phyloP scores from a whole-genome alignment of 2,329 filamentous ascomycete species.

The Aspergillus sp. region DNA sequence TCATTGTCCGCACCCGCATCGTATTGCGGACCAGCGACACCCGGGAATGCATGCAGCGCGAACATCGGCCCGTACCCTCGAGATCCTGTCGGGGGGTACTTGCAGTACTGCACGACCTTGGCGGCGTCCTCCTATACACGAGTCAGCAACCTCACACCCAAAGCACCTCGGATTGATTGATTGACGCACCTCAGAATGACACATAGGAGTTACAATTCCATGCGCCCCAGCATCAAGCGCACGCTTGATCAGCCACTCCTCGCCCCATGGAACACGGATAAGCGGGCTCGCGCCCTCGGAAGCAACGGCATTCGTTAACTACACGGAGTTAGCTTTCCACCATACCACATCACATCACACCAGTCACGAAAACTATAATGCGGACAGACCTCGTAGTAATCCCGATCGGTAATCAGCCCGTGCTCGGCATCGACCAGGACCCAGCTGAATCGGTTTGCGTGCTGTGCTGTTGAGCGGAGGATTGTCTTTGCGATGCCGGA shows the following conservation, averaged over 20 bases:
- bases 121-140: slow-evolving; percentile 27
- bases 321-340: no score
- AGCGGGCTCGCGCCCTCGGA: slow-evolving; percentile 35
- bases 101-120: slow-evolving; percentile 30
- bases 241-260: slow-evolving; percentile 43
- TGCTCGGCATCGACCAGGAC: slow-evolving; percentile 43
- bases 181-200: slow-evolving; percentile 27
- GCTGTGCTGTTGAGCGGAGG: slow-evolving; percentile 26
- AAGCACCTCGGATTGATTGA: no score
- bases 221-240: slow-evolving; percentile 40
- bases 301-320: slow-evolving; percentile 38
- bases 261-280: slow-evolving; percentile 33
- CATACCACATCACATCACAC: no score
- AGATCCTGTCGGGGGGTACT: slow-evolving; percentile 32
- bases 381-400: slow-evolving; percentile 36
- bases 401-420: slow-evolving; percentile 37
- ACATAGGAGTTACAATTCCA: slow-evolving; percentile 38
- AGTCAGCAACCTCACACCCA: no score
- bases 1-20: slow-evolving; percentile 33
- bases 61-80: slow-evolving; percentile 40
- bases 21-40: slow-evolving; percentile 29
- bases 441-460: slow-evolving; percentile 32
- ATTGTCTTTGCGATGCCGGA: slow-evolving; percentile 32
- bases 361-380: no score
- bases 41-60: slow-evolving; percentile 31